phyloP scores from a whole-genome alignment of 2,329 filamentous ascomycete genomes.

The Coniella lustricola region DNA sequence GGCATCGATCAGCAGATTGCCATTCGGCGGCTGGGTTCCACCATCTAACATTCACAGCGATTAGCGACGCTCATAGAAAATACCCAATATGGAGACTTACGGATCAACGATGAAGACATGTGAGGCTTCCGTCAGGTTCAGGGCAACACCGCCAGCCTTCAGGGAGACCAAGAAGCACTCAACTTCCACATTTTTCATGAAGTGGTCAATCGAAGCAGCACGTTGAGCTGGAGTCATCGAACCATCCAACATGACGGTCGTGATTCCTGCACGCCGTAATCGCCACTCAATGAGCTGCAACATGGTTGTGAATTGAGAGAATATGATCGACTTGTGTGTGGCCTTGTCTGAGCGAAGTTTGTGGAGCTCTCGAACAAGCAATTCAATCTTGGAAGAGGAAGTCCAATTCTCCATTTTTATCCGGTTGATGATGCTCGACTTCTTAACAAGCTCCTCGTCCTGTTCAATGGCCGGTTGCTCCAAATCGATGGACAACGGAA shows the following conservation, averaged over 20 bases:
- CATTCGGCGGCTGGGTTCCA: slow-evolving; percentile 99
- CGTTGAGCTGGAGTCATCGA: slow-evolving; percentile 94
- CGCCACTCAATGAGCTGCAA: slow-evolving; percentile 96
- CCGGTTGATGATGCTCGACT: slow-evolving; percentile 94
- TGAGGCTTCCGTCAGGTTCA: slow-evolving; percentile 92
- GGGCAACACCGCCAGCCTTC: slow-evolving; percentile 89
- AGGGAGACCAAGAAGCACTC: slow-evolving; percentile 95
- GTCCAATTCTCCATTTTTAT: slow-evolving; percentile 99
- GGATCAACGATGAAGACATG: slow-evolving; percentile 95
- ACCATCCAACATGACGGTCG: slow-evolving; percentile 95
- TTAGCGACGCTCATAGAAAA: slow-evolving; percentile 5
- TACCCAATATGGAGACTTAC: slow-evolving; percentile 44
- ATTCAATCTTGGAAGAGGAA: slow-evolving; percentile 95
- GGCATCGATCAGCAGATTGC: slow-evolving; percentile 91
- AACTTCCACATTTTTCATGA: slow-evolving; percentile 90
- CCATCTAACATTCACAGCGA: slow-evolving; percentile 53
- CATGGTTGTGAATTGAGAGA: slow-evolving; percentile 97
- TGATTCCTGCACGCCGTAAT: slow-evolving; percentile 90
- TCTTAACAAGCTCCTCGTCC: slow-evolving; percentile 79
- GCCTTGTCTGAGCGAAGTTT: slow-evolving; percentile 86
- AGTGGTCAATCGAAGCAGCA: slow-evolving; percentile 89
- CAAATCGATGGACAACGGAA: slow-evolving; percentile 80
- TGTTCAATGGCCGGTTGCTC: slow-evolving; percentile 95
- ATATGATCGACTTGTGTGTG: slow-evolving; percentile 94
- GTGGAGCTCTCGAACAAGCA: slow-evolving; percentile 90